phyloP scores from a whole-genome alignment of 2,329 filamentous ascomycete genomes.

The Xylariomycetidae sp. region DNA sequence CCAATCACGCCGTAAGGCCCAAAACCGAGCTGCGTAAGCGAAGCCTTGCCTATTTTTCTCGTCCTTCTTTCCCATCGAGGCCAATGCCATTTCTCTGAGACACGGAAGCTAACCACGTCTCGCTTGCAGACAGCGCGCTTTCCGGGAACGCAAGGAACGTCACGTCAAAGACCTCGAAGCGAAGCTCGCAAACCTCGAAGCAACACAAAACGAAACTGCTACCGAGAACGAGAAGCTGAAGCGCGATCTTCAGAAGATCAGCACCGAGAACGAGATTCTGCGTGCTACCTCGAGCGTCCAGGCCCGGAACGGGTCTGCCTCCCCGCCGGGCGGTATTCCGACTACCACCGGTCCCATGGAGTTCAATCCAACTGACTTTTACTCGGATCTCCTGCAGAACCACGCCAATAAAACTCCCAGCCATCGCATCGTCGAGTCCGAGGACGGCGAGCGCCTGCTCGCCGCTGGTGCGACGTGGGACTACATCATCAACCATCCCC shows the following conservation, averaged over 20 bases:
- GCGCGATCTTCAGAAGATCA: conserved; percentile 75
- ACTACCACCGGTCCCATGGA: conserved; percentile 62
- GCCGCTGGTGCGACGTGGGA: conserved; percentile 84
- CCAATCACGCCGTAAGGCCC: conserved; percentile 55
- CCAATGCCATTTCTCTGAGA: background rate
- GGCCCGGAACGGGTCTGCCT: conserved; percentile 31
- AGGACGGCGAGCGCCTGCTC: conserved; percentile 64
- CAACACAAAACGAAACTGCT: conserved; percentile 64
- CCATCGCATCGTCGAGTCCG: conserved; percentile 64
- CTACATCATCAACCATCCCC: conserved; percentile 73
- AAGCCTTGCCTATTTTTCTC: background rate
- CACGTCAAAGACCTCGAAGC: conserved; percentile 91
- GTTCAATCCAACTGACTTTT: conserved; percentile 70
- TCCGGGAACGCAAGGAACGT: conserved; percentile 91
- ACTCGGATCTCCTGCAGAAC: conserved; percentile 56
- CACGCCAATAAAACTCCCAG: conserved; percentile 60
- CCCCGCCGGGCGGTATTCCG: conserved; percentile 40
- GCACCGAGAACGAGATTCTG: conserved; percentile 89
- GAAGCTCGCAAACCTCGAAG: conserved; percentile 74
- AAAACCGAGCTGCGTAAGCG: conserved; percentile 58
- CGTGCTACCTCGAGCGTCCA: conserved; percentile 64
- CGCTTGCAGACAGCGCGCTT: conserved; percentile 74
- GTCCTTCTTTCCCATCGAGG: background rate
- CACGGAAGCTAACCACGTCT: conserved; percentile 2
- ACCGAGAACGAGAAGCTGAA: conserved; percentile 85